phyloP scores from a whole-genome alignment of 805 yeast species.

The Diddensiella transvaalensis region DNA sequence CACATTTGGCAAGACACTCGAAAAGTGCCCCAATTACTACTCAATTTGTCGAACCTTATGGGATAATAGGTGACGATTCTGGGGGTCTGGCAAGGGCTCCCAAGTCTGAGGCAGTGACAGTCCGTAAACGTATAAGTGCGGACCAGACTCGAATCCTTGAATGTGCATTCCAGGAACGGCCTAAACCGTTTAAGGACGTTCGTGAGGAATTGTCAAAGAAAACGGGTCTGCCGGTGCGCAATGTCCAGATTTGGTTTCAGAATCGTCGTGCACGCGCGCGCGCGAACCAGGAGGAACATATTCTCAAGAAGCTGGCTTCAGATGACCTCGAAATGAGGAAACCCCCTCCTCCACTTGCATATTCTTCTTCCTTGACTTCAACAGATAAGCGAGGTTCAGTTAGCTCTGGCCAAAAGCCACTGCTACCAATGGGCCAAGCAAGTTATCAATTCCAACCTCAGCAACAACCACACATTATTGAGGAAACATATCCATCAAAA shows the following conservation, averaged over 20 bases:
- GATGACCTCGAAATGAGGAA: neutral
- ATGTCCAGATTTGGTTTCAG: conserved; percentile 93
- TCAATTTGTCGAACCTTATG: neutral
- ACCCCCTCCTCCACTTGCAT: neutral
- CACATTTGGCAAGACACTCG: neutral
- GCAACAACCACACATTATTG: too few relatives aligned
- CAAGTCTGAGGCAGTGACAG: neutral
- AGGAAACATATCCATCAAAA: conserved; percentile 5
- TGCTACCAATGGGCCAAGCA: too few relatives aligned
- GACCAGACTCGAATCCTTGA: conserved; percentile 52
- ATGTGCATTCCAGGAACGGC: conserved; percentile 63
- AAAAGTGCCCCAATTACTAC: neutral
- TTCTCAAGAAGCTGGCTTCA: conserved; percentile 13
- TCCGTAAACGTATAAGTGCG: conserved; percentile 29
- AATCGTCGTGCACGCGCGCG: conserved; percentile 56
- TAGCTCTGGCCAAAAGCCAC: neutral
- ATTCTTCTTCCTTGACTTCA: neutral
- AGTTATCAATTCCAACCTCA: conserved; percentile 45
- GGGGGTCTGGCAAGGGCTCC: neutral
- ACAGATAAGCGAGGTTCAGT: neutral
- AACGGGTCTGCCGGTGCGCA: conserved; percentile 78
- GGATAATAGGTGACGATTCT: neutral
- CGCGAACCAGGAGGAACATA: conserved; percentile 39
- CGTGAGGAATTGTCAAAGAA: conserved; percentile 65
- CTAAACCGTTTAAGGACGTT: conserved; percentile 70